A percentile compares a stretch with the other conserved stretches of the same genome.
These are phyloP conservation scores for Diplotaxis tenuifolia DNA, from an alignment of 345 rosid genomes.

Conservation along the genomic window DNA sequence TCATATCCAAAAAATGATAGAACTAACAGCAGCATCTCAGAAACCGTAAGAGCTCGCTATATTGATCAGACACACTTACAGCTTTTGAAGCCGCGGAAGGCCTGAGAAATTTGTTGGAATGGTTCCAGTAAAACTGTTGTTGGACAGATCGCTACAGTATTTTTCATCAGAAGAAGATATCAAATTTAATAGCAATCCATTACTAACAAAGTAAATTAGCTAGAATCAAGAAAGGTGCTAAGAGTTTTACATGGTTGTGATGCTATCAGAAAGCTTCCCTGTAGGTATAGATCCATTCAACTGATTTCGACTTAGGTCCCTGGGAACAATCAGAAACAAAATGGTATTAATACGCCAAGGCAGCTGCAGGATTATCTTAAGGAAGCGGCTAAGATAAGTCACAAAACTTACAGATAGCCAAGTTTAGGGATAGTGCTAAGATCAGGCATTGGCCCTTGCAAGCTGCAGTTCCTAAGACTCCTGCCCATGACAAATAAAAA, in stretches of 20 bases:
- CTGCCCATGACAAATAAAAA: slow-evolving; percentile 40
- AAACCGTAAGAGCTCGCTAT: slow-evolving; percentile 2
- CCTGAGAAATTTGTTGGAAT: slow-evolving; percentile 66
- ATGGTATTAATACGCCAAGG: slow-evolving; percentile 1
- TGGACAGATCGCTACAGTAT: slow-evolving; percentile 64
- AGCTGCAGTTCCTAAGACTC: slow-evolving; percentile 85
- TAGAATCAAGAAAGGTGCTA: slow-evolving; percentile 12
- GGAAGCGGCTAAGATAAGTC: slow-evolving; percentile 6
- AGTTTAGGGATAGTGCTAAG: slow-evolving; percentile 68
- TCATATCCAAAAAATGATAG: slow-evolving; percentile 10
- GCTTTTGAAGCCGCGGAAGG: slow-evolving; percentile 63
- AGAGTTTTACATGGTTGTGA: slow-evolving; percentile 80
- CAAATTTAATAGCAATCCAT: background rate
- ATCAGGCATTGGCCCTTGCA: slow-evolving; percentile 88
- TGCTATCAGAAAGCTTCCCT: slow-evolving; percentile 55
- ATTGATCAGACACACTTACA: slow-evolving; percentile 49
- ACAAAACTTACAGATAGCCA: slow-evolving; percentile 75
- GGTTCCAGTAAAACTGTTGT: slow-evolving; percentile 67
- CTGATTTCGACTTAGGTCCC: slow-evolving; percentile 82
- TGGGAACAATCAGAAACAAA: slow-evolving; percentile 41
- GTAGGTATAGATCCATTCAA: slow-evolving; percentile 74
- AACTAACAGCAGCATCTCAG: slow-evolving; percentile 6
- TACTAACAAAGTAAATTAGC: slow-evolving; percentile 9
- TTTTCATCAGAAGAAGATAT: slow-evolving; percentile 21
- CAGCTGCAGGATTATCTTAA: background rate